Conservation (phyloP, 805 yeast species). For the Lachancea nothofagi region DNA sequence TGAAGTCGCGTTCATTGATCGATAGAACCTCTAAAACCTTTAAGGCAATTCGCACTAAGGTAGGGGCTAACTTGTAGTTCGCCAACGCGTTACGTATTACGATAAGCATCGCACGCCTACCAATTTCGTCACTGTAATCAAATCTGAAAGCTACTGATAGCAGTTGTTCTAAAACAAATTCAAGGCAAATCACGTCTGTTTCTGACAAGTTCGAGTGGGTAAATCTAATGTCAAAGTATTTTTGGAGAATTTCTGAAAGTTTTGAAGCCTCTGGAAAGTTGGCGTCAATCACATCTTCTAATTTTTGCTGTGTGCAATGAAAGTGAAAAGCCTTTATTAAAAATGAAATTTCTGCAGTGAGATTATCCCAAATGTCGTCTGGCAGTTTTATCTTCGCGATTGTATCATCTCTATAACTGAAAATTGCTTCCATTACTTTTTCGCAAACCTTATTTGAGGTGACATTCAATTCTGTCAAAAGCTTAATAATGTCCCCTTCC, state of each 20-base stretch:
- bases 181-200: conserved; percentile 52
- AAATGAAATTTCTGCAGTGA: conserved; percentile 73
- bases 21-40: conserved; percentile 66
- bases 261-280: conserved; percentile 76
- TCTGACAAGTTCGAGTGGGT: conserved; percentile 5
- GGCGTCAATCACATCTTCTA: conserved; percentile 52
- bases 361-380: conserved; percentile 59
- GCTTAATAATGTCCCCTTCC: conserved; percentile 63
- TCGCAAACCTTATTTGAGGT: conserved; percentile 63
- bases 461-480: conserved; percentile 68
- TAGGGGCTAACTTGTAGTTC: conserved; percentile 50
- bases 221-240: conserved; percentile 48
- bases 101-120: conserved; percentile 69
- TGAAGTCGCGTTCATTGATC: conserved; percentile 76
- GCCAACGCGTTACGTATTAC: conserved; percentile 55
- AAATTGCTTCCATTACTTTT: conserved; percentile 57
- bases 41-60: conserved; percentile 50
- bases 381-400: conserved; percentile 54
- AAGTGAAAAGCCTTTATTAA: conserved; percentile 61
- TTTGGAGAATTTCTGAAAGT: conserved; percentile 53
- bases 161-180: conserved; percentile 71
- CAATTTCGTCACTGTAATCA: conserved; percentile 87
- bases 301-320: conserved; percentile 52
- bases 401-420: conserved; percentile 58
- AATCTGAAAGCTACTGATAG: conserved; percentile 59